Conservation (phyloP, 305 asterid genomes). For the Solanum hybrid region DNA sequence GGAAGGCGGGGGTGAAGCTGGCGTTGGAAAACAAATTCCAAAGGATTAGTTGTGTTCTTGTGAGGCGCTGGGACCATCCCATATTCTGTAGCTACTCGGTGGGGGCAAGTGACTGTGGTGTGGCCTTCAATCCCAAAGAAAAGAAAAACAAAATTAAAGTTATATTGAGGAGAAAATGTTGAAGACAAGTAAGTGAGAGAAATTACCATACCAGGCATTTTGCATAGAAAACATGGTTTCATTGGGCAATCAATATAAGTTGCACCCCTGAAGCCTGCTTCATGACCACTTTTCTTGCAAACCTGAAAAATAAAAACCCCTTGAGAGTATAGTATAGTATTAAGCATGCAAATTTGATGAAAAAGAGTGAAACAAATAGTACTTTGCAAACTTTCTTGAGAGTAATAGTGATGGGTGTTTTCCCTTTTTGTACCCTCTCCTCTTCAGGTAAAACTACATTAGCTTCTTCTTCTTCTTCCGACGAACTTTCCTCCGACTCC, state of each 20-base stretch:
- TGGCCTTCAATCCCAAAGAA: slow-evolving; percentile 55
- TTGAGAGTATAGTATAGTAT: background rate
- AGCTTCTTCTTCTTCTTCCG: slow-evolving; percentile 6
- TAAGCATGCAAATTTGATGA: background rate
- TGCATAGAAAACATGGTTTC: slow-evolving; percentile 98
- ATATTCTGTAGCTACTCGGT: slow-evolving; percentile 74
- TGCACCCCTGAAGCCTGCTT: slow-evolving; percentile 94
- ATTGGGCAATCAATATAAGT: slow-evolving; percentile 96
- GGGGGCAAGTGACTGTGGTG: slow-evolving; percentile 85
- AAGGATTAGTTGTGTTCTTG: slow-evolving; percentile 38
- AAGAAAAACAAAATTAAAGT: background rate
- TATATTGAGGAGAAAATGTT: background rate
- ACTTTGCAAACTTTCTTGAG: slow-evolving; percentile 39
- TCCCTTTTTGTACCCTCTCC: slow-evolving; percentile 15
- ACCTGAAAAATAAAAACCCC: slow-evolving; percentile 32
- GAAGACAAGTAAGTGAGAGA: background rate
- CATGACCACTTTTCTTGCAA: slow-evolving; percentile 91
- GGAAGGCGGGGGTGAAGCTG: slow-evolving; percentile 54
- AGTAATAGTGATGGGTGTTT: slow-evolving; percentile 28
- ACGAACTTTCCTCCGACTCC: slow-evolving; percentile 33
- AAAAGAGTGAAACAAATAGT: background rate
- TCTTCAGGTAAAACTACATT: background rate
- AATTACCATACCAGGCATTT: slow-evolving; percentile 88
- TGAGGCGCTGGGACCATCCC: slow-evolving; percentile 70
- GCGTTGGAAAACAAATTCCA: slow-evolving; percentile 78